A percentile compares a stretch with the other conserved stretches of the same genome.
Conservation (phyloP, 2,329 filamentous ascomycete genomes). For the Colletotrichum noveboracense region DNA sequence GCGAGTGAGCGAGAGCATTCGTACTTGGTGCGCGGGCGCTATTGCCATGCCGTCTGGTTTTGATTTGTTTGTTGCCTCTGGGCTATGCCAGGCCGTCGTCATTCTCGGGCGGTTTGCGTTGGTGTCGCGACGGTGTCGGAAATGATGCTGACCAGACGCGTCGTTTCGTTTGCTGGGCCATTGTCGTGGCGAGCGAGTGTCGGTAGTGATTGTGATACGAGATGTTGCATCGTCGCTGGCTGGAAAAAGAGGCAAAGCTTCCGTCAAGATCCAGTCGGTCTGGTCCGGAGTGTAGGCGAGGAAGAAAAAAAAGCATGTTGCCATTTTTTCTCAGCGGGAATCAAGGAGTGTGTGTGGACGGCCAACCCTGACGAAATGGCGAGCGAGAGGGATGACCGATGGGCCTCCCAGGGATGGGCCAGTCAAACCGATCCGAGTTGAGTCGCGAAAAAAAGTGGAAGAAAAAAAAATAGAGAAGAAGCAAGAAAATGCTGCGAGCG, state of each 20-base stretch:
- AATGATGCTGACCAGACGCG: not conserved
- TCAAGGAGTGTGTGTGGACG: not conserved
- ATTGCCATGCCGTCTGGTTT: not conserved
- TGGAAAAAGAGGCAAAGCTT: not conserved
- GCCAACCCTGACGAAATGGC: not conserved
- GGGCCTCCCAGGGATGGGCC: slow-evolving; percentile 7
- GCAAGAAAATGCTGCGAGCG: not conserved
- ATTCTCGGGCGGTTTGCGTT: not conserved
- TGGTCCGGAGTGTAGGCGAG: not conserved
- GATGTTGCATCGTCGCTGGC: not conserved
- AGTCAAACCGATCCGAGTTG: not conserved
- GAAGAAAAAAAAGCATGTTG: not conserved
- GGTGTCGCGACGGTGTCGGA: not conserved
- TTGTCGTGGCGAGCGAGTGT: not conserved
- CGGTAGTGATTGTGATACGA: not conserved
- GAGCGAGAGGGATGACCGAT: slow-evolving; percentile 5
- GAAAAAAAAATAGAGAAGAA: not conserved
- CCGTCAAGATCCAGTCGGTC: not conserved
- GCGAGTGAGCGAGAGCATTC: not conserved
- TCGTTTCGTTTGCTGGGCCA: not conserved
- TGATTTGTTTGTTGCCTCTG: not conserved
- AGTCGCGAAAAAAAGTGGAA: not conserved
- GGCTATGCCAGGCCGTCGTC: not conserved
- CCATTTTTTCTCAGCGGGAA: not conserved
- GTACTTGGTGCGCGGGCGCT: not conserved